Conservation (phyloP, 306 rosid species). For the Amphicarpaea edgeworthii region DNA sequence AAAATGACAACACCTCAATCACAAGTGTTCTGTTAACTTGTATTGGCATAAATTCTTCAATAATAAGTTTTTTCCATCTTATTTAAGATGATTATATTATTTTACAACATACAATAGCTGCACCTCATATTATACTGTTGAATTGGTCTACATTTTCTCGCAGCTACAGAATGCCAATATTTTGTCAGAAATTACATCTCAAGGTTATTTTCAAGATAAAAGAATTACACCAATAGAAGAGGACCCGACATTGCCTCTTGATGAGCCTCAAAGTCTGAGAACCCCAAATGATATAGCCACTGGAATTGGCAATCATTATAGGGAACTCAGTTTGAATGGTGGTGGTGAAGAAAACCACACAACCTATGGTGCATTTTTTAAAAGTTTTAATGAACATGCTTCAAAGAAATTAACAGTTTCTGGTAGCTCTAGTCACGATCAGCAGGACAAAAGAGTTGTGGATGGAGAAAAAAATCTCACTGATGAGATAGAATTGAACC, state of each 20-base stretch:
- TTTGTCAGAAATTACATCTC: conserved; percentile 31
- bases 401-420: conserved; percentile 44
- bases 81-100: background rate
- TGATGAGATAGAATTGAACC: conserved; percentile 48
- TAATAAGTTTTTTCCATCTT: conserved; percentile 17
- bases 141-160: conserved; percentile 41
- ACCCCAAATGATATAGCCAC: conserved; percentile 51
- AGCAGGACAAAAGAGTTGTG: conserved; percentile 35
- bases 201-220: conserved; percentile 35
- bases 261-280: conserved; percentile 46
- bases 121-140: conserved; percentile 4
- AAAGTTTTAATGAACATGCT: conserved; percentile 40
- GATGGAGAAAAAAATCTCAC: conserved; percentile 43
- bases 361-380: conserved; percentile 19
- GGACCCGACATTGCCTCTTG: conserved; percentile 44
- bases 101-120: background rate
- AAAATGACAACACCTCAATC: background rate
- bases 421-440: conserved; percentile 42
- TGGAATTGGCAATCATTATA: background rate
- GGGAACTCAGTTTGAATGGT: background rate
- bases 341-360: conserved; percentile 41
- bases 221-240: conserved; percentile 34
- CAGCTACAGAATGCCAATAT: conserved; percentile 51
- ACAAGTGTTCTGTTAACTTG: conserved; percentile 17
- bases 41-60: background rate